Base-by-base conservation (phyloP, 2,329 filamentous ascomycete genomes). In the Cytospora mali region DNA sequence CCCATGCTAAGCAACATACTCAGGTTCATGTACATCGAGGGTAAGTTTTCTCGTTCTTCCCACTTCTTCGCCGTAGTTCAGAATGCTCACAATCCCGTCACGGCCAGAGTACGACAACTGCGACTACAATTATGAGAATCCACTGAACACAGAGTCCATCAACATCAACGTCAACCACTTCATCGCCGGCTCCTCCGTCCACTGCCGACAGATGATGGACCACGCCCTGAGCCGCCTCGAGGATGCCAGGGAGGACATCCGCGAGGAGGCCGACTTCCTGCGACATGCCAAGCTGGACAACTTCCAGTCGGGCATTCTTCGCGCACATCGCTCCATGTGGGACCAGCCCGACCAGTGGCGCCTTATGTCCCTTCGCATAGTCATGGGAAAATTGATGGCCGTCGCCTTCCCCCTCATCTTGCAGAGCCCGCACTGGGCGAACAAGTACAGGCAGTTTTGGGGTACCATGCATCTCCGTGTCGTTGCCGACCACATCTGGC, bases 161-260 rank as follows among this genome's bases (percentile, higher is more conserved):
- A 29, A 61, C 31, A 56, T 52, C 27, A 69, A 70, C 62, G 64
- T 68, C 11, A 67, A 68, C 55, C 64, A 67, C 64, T 75, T 67
- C 64, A 58, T 74, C 51, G 68, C 67, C 21, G 73, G 68, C 14
- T 65, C 67, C 9, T 68, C 69, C 4, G 66, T 73, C 16, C 58
- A 57, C 21, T 70, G 66, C 64, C 51, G 31, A 2, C 33, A 58
- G 48, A 67, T 74, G 69, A 72, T 70, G 69, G 55, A 61, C n/a
- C 66, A 51, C 23, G 84, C 83, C 0, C 67, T 87, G 3, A 75
- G 83, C 2, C 80, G 81, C 0, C 87, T 90, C 79, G 74, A 81
- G 1, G 74, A 82, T 50, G 84, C 85, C 0, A 74, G 80, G 1
- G 73, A 77, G 4, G 76, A 79, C 1, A 68, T 90, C 2, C 82